Evolutionary conservation across 768 basidiomycete genomes (phyloP), one percentile per base, ranked within the genome.

Genomic region (Xerocomus spinulosus): DNA sequence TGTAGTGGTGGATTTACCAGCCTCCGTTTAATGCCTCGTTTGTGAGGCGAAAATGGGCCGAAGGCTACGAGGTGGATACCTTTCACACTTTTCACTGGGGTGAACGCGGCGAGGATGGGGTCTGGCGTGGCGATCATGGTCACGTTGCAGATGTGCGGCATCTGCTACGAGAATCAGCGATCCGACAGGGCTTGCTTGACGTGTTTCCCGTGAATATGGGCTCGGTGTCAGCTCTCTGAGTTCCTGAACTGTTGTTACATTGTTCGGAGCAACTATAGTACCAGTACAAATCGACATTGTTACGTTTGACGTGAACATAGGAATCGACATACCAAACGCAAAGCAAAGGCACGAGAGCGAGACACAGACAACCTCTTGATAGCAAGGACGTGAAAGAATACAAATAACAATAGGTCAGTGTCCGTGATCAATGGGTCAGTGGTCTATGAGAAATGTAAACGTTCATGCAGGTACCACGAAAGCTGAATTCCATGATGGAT

Each of bases 11-110:
- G 75, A 75, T 76, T 33, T 72, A 68, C 56, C 56, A 67, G 15
- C 73, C 74, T 8, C 77, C 75, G 17, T 74, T 74, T 44, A 69
- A 76, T 45, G 66, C 73, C 13, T 62, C 63, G 20, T 78, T 73
- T 51, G 76, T 78, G 46, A 67, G 75, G 14, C 60, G 70, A 37
- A 68, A 73, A 44, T 78, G 77, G 77, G 57, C 53, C 0, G 60
- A 70, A 46, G 76, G 75, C 2, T 68, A 61, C 45, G 76, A 77
- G 46, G 76, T 78, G 15, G 77, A 77, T 49, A 73, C 76, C 9
- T 77, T 78, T 55, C 76, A 78, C 49, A 68, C 73, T 0, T 78
- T 76, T 48, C 73, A 75, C 52, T 77, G 77, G 76, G 74, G 72
- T 9, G 73, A 75, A 42, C 64, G 46, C 6, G 63, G 51, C 4